Conservation (phyloP, 2,329 filamentous ascomycete genomes). For the Gaeumannomyces sp. region DNA sequence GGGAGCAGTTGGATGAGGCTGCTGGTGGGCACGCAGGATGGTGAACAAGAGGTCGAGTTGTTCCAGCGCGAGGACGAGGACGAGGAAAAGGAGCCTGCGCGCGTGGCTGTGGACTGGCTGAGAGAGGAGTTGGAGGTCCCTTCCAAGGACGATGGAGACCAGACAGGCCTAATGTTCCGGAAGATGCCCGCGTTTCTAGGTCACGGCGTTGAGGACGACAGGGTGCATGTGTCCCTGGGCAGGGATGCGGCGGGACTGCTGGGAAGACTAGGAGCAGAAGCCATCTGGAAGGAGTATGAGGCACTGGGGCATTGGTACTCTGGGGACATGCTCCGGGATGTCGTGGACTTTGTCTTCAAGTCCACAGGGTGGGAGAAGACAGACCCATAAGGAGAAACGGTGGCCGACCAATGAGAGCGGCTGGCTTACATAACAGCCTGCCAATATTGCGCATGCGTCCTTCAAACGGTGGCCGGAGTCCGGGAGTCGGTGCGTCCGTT, state of each 20-base stretch:
- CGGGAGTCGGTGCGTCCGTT: too few species aligned
- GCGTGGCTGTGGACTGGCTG: conserved; percentile 12
- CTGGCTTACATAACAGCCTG: too few species aligned
- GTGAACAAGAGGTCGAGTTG: conserved; percentile 10
- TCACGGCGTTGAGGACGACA: conserved; percentile 36
- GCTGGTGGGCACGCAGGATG: conserved; percentile 2
- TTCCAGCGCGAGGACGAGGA: conserved; percentile 12
- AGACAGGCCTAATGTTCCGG: conserved; percentile 9
- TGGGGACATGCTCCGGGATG: conserved; percentile 31
- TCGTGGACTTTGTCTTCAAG: conserved; percentile 26
- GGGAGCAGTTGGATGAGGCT: conserved; percentile 15
- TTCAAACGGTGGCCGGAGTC: too few species aligned
- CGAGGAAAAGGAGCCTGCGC: neutral
- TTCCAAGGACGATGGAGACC: neutral
- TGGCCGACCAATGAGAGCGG: too few species aligned
- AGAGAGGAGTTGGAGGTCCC: conserved; percentile 18
- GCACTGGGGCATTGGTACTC: conserved; percentile 41
- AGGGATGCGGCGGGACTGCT: conserved; percentile 28
- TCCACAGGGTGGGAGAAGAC: neutral
- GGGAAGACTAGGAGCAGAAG: conserved; percentile 25
- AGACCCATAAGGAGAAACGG: too few species aligned
- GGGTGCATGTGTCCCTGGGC: conserved; percentile 32
- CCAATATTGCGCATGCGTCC: too few species aligned
- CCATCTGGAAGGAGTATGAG: conserved; percentile 32
- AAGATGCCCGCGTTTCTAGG: conserved; percentile 37